Evolutionary conservation across 768 basidiomycete species (phyloP), one percentile per base, ranked within the genome.

Genomic region (Panellus pusillus): DNA sequence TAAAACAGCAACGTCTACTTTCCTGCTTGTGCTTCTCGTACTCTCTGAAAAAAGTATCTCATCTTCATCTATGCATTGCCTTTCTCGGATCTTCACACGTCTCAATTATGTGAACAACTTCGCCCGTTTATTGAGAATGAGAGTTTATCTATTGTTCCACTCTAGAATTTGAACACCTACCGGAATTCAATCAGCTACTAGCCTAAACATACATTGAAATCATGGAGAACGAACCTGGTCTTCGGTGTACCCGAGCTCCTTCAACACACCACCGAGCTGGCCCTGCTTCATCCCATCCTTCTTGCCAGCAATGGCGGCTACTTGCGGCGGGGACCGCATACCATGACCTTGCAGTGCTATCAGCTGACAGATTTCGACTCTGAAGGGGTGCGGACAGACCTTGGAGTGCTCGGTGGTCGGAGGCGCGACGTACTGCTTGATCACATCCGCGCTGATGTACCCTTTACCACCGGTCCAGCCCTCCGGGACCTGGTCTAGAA

Each of bases 251-350:
- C 92, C 93, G 77, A 85, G 56, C 38, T 94, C 88, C 71, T 91
- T 91, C 44, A 98, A 78, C n/a, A 87, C 72, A 40, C 95, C 94
- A 14, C 78, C 79, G 17, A 97, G 65, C 55, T 83, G 81, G 20
- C 94, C 95, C 70, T 97, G 94, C 71, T 90, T 84, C 76, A 79
- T 82, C 14, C 92, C 91, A 4, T 83, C 86, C 74, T 98, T 98
- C 69, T 88, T 83, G 15, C 97, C 97, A 47, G 91, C 84, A 54
- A 98, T 61, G 2, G 92, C 82, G n/a, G 78, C 79, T n/a, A 98
- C 89, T 69, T 97, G 94, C 5, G 80, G 82, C 12, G 94, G 96
- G 12, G 92, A 92, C 91, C 95, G 65, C 95, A 98, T 19, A 98
- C 72, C 67, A 94, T 91, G 52, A 95, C 72, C 75, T 94, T 95